Percentiles rank a stretch among this genome's conserved stretches.
These are phyloP conservation scores for Backusella psychrophila DNA, from an alignment of 192 early-diverging fungal genomes.

Conservation along the genomic window DNA sequence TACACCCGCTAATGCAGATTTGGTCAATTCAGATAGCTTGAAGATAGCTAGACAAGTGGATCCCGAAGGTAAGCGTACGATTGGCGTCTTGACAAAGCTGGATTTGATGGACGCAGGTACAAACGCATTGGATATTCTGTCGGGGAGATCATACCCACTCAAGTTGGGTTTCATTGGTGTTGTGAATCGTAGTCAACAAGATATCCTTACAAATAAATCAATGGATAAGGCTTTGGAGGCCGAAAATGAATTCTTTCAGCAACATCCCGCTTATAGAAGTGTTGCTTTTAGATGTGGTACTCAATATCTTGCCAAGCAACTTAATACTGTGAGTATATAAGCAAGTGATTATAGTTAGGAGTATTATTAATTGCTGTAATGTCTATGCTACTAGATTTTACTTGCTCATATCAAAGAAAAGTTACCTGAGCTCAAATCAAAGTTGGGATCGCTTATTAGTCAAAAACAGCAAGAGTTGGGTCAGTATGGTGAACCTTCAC, in stretches of 20 bases:
- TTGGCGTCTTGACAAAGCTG: constrained; percentile 81
- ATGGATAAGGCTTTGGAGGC: constrained; percentile 66
- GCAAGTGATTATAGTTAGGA: neutral
- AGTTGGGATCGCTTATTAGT: constrained; percentile 71
- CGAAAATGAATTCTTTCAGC: constrained; percentile 68
- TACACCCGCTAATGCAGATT: constrained; percentile 77
- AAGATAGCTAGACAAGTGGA: constrained; percentile 86
- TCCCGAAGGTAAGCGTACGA: constrained; percentile 71
- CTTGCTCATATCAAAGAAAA: constrained; percentile 80
- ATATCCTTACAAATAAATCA: constrained; percentile 68
- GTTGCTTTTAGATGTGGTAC: constrained; percentile 75
- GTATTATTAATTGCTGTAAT: neutral
- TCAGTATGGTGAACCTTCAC: constrained; percentile 60
- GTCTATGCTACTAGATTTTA: constrained; percentile 47
- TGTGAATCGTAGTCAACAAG: constrained; percentile 82
- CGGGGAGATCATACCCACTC: constrained; percentile 72
- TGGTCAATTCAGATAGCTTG: constrained; percentile 83
- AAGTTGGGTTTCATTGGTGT: constrained; percentile 82
- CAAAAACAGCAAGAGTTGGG: constrained; percentile 75
- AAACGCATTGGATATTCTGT: constrained; percentile 75
- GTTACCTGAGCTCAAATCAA: constrained; percentile 73
- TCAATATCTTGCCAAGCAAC: constrained; percentile 60
- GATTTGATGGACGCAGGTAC: constrained; percentile 87
- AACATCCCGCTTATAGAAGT: constrained; percentile 69
- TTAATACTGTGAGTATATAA: constrained; percentile 52